Percentiles rank a stretch among this genome's conserved stretches.
phyloP scores from a whole-genome alignment of 768 basidiomycete species.

The Leccinum boreale region DNA sequence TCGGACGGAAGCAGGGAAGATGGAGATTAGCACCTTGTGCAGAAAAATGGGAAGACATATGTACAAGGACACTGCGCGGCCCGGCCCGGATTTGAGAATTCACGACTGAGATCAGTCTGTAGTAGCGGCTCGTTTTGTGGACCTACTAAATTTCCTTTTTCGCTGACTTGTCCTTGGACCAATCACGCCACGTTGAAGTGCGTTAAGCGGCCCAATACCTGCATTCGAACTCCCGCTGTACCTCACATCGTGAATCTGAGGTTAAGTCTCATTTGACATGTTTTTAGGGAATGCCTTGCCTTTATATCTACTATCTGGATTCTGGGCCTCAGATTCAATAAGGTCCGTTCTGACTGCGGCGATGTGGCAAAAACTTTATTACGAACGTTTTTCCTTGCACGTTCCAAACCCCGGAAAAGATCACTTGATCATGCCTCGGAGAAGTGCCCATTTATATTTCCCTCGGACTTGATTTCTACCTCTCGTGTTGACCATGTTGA shows the following conservation, averaged over 20 bases:
- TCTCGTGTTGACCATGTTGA: conserved; percentile 11
- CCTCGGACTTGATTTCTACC: neutral
- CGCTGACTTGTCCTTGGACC: too few species aligned
- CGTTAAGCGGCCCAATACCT: neutral
- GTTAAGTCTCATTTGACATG: neutral
- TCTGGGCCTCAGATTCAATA: neutral
- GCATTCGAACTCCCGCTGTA: neutral
- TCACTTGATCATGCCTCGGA: neutral
- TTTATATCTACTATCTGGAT: neutral
- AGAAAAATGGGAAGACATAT: too few species aligned
- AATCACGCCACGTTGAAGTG: neutral
- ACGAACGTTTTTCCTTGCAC: neutral
- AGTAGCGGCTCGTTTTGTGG: too few species aligned
- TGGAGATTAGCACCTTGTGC: too few species aligned
- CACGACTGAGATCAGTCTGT: too few species aligned
- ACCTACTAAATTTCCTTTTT: too few species aligned
- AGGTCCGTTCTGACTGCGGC: neutral
- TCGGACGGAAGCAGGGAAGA: too few species aligned
- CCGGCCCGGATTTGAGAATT: too few species aligned
- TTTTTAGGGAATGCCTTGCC: neutral
- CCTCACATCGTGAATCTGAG: neutral
- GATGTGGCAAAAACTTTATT: neutral
- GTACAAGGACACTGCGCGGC: too few species aligned
- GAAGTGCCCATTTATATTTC: neutral
- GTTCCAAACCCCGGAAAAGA: neutral